phyloP scores from a whole-genome alignment of 2,329 filamentous ascomycete genomes.

The Rhynchosporium secalis region DNA sequence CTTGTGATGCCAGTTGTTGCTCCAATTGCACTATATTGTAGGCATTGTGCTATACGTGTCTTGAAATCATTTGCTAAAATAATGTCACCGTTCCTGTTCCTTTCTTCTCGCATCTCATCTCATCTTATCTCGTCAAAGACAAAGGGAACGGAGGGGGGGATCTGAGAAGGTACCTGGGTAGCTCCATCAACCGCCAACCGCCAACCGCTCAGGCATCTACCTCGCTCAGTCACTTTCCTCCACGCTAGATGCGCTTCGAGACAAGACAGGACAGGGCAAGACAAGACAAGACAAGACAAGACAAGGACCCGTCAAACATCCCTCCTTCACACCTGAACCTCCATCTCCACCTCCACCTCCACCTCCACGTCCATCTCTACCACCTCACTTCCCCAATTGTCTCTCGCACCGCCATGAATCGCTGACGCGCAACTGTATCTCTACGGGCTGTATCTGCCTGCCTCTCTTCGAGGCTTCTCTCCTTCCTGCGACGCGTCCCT shows the following conservation, averaged over 20 bases:
- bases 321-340: not conserved
- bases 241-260: not conserved
- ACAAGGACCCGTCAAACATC: not conserved
- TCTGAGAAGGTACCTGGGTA: too few species aligned
- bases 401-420: slow-evolving; percentile 34
- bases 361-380: not conserved
- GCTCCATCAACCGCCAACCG: too few species aligned
- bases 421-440: slow-evolving; percentile 34
- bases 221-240: too few species aligned
- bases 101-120: too few species aligned
- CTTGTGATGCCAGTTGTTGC: not conserved
- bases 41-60: not conserved
- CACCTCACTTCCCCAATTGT: not conserved
- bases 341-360: not conserved
- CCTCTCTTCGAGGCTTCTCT: slow-evolving; percentile 33
- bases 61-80: not conserved
- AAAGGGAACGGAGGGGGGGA: too few species aligned
- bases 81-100: too few species aligned
- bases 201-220: too few species aligned
- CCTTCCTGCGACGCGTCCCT: slow-evolving; percentile 35
- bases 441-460: slow-evolving; percentile 36
- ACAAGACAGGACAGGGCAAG: not conserved
- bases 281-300: too few species aligned
- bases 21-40: too few species aligned
- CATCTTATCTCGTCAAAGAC: not conserved